Evolutionary conservation across 2,329 filamentous ascomycete genomes (phyloP), one percentile per base, ranked within the genome.

Genomic region (Polytolypa hystricis): DNA sequence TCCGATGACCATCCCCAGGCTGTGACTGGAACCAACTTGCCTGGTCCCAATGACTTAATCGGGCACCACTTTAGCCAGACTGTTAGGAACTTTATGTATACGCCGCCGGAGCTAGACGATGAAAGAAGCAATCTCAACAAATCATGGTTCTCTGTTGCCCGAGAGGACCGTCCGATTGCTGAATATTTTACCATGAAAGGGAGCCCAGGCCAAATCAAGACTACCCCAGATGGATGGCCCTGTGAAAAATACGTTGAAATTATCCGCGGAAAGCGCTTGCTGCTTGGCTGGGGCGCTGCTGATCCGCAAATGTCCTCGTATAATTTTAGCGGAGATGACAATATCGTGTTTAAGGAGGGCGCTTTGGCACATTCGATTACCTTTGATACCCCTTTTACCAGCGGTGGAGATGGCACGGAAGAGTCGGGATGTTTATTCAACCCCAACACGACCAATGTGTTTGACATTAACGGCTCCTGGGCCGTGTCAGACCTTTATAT

Each of bases 141-240:
- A 1, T 70, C 70, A 1, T 81, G 77, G 77, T 75, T 69, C 45
- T 52, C 59, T 5, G 58, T 63, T 11, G 41, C 49, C 12, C 54
- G 48, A 20, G 51, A 41, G 32, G 63, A 66, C 34, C 58, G 61
- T 25, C 72, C 74, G 1, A 59, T 68, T 14, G 44, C 55, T 3
- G 63, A 66, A 16, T 81, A 78, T 46, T 77, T 73, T 40, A 58
- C 57, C 4, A 59, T 61, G 1, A 46, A 55, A 3, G 59, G 62
- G 12, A 46, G 54, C 5, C n/a, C n/a, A n/a, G n/a, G n/a, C n/a
- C n/a, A n/a, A n/a, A 29, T 50, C 2, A 14, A 14, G 6, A 44
- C 39, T n/a, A 79, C 75, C 1, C 50, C 62, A 1, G 65, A 77
- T 54, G 77, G 77, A 8, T 81, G 77, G 77, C 77, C 77, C 0